Percentiles rank a stretch among this genome's conserved stretches.
Evolutionary conservation across 129 eudicot genomes (phyloP).

Genomic region (Calendula officinalis): DNA sequence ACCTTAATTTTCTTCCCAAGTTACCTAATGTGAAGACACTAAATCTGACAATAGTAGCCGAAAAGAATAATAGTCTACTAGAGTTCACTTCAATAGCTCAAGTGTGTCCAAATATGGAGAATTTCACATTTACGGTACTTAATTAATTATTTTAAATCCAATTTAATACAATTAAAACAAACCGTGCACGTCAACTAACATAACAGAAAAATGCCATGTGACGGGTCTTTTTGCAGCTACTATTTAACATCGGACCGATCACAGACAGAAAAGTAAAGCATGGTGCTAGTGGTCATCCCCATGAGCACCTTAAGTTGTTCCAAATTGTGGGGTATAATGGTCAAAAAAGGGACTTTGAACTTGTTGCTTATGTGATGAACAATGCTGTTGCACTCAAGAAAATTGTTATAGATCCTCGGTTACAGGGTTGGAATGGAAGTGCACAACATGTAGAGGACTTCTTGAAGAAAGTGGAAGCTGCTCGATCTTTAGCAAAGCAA

Average conservation of each 20-base stretch:
- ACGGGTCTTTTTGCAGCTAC: too few species aligned
- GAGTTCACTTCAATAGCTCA: conserved; percentile 33
- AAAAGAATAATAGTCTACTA: conserved; percentile 39
- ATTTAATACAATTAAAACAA: too few species aligned
- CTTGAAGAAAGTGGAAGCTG: not conserved
- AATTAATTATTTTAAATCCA: too few species aligned
- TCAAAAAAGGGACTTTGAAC: conserved; percentile 15
- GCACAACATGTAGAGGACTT: not conserved
- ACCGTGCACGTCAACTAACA: too few species aligned
- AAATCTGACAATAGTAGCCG: conserved; percentile 33
- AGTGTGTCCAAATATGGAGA: conserved; percentile 40
- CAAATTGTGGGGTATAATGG: conserved; percentile 3
- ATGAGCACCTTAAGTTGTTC: not conserved
- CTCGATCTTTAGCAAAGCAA: not conserved
- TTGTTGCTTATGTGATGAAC: not conserved
- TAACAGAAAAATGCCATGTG: too few species aligned
- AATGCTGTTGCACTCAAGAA: conserved; percentile 4
- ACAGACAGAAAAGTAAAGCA: too few species aligned
- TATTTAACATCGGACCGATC: too few species aligned
- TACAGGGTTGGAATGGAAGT: not conserved
- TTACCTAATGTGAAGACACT: conserved; percentile 41
- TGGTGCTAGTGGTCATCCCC: not conserved
- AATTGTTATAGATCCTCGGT: conserved; percentile 11
- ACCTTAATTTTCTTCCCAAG: conserved; percentile 25
- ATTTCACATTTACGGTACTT: conserved; percentile 40